Conservation (phyloP, 176 grass and related monocot genomes). For the Carex myosuroides region DNA sequence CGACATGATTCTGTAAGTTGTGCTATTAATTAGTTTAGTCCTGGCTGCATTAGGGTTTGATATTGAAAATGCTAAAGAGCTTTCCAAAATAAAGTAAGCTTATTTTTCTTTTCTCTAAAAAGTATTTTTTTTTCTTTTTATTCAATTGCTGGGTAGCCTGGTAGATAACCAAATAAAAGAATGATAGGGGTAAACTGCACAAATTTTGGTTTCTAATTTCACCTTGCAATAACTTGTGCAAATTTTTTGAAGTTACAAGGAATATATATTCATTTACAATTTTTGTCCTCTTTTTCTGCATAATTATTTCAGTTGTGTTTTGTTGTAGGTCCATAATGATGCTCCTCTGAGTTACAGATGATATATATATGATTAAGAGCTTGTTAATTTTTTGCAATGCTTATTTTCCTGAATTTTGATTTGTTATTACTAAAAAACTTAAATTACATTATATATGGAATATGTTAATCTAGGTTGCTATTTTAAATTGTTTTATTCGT, state of each 20-base stretch:
- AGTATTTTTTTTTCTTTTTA: background rate
- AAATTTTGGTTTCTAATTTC: background rate
- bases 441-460: background rate
- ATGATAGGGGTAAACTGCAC: background rate
- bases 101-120: background rate
- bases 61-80: constrained; percentile 52
- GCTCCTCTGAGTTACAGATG: no score
- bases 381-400: background rate
- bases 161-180: background rate
- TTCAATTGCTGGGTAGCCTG: background rate
- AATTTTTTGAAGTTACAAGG: background rate
- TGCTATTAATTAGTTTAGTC: background rate
- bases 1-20: background rate
- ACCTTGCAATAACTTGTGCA: background rate
- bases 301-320: constrained; percentile 13
- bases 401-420: background rate
- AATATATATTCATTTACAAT: background rate
- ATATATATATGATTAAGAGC: constrained; percentile 22
- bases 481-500: constrained; percentile 1
- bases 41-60: constrained; percentile 67
- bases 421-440: background rate
- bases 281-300: background rate
- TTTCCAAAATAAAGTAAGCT: constrained; percentile 54
- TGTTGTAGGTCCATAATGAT: constrained; percentile 39
- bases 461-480: constrained; percentile 5